A percentile compares a stretch with the other conserved stretches of the same genome.
These are phyloP conservation scores for Sphagnum magellanicum DNA, from an alignment of 228 moss, liverwort and hornwort species.

Conservation along the genomic window DNA sequence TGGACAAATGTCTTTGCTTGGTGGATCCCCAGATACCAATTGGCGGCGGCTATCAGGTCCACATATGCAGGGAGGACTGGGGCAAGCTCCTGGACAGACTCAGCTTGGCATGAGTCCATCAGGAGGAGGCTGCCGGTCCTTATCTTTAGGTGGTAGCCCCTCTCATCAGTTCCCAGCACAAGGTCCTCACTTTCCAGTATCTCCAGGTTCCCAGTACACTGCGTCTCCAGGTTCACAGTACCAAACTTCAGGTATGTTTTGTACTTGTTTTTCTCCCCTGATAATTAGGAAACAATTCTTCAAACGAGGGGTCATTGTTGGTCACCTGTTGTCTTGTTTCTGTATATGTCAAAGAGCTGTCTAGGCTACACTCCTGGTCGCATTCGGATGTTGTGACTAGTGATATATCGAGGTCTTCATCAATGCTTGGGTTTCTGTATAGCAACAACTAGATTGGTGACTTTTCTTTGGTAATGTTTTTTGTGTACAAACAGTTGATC, in stretches of 20 bases:
- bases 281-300: too few species aligned
- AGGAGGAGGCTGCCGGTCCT: constrained; percentile 35
- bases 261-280: too few species aligned
- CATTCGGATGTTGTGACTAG: too few species aligned
- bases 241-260: background rate
- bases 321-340: too few species aligned
- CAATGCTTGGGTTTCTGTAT: too few species aligned
- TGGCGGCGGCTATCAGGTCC: constrained; percentile 52
- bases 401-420: too few species aligned
- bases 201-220: constrained; percentile 52
- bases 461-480: too few species aligned
- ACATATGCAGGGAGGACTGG: constrained; percentile 19
- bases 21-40: constrained; percentile 43
- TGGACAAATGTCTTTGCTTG: constrained; percentile 46
- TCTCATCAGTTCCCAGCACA: constrained; percentile 28
- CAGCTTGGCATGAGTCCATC: constrained; percentile 52
- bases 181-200: constrained; percentile 50
- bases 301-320: too few species aligned
- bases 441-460: too few species aligned
- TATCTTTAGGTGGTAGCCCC: constrained; percentile 76
- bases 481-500: too few species aligned
- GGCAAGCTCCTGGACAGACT: constrained; percentile 18
- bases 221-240: constrained; percentile 48
- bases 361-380: too few species aligned
- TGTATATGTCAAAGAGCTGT: too few species aligned